Evolutionary conservation across 306 rosid genomes (phyloP).

Genomic region (Hippophae tibetana): DNA sequence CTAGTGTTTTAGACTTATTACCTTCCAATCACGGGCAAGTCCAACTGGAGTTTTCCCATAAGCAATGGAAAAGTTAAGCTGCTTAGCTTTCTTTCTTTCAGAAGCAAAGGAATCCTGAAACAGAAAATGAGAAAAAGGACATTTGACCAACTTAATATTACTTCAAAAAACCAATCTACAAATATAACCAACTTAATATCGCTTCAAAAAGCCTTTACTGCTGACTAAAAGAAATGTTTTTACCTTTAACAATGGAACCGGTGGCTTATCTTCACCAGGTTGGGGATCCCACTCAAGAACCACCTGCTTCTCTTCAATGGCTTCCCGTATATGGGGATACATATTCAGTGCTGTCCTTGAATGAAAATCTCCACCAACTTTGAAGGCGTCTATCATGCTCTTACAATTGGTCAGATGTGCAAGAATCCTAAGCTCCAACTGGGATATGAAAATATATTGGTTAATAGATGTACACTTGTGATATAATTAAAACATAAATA

Average conservation of each 20-base stretch:
- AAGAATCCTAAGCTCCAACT: constrained; percentile 95
- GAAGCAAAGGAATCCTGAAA: constrained; percentile 76
- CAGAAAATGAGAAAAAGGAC: neutral
- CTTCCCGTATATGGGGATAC: constrained; percentile 89
- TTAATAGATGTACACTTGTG: constrained; percentile 18
- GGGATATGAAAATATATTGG: constrained; percentile 27
- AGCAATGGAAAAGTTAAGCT: constrained; percentile 96
- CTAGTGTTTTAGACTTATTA: constrained; percentile 17
- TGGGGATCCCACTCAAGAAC: constrained; percentile 94
- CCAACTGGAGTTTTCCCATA: constrained; percentile 97
- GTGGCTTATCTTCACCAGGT: constrained; percentile 93
- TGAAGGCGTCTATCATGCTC: constrained; percentile 93
- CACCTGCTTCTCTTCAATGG: constrained; percentile 58
- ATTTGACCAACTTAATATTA: no score
- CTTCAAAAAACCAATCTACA: no score
- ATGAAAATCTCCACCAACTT: constrained; percentile 98
- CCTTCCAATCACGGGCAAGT: constrained; percentile 93
- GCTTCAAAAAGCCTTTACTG: neutral
- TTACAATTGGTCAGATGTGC: constrained; percentile 89
- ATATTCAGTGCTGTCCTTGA: constrained; percentile 97
- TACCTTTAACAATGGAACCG: constrained; percentile 92
- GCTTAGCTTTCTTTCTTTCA: constrained; percentile 93
- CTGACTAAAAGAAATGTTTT: neutral
- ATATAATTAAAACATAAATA: constrained; percentile 16
- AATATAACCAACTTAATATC: no score